Conservation (phyloP, 805 yeast species). For the Blastobotrys americana region DNA sequence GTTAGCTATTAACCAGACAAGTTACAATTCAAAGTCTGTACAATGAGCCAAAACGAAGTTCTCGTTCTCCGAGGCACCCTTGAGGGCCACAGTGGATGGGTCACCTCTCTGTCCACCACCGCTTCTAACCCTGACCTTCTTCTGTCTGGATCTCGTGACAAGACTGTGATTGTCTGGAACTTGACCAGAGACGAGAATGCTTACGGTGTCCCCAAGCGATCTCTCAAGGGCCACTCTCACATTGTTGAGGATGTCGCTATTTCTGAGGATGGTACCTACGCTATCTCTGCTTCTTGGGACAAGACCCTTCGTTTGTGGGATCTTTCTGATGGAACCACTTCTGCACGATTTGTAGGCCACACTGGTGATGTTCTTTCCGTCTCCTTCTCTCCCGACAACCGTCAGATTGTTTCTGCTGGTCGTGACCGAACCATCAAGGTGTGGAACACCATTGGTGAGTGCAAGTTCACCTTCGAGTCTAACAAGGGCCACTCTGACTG, state of each 20-base stretch:
- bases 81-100: constrained; percentile 96
- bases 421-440: constrained; percentile 98
- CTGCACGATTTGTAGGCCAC: constrained; percentile 97
- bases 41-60: constrained; percentile 56
- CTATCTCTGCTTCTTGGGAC: constrained; percentile 99
- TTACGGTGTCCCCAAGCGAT: constrained; percentile 97
- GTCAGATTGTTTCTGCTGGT: constrained; percentile 97
- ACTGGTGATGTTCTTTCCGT: constrained; percentile 94
- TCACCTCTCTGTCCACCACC: constrained; percentile 96
- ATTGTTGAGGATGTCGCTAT: constrained; percentile 96
- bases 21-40: constrained; percentile 7
- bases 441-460: constrained; percentile 98
- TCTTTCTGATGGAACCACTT: constrained; percentile 85
- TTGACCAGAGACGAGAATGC: constrained; percentile 92
- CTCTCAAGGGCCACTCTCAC: constrained; percentile 98
- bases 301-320: constrained; percentile 99
- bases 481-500: constrained; percentile 92
- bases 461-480: constrained; percentile 73
- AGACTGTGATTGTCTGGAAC: constrained; percentile 97
- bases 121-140: constrained; percentile 96
- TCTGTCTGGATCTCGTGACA: constrained; percentile 98
- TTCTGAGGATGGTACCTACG: constrained; percentile 96
- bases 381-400: constrained; percentile 90
- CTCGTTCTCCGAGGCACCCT: constrained; percentile 99
- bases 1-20: neutral